phyloP scores from a whole-genome alignment of 106 monocot species.

The Chionographis japonica region DNA sequence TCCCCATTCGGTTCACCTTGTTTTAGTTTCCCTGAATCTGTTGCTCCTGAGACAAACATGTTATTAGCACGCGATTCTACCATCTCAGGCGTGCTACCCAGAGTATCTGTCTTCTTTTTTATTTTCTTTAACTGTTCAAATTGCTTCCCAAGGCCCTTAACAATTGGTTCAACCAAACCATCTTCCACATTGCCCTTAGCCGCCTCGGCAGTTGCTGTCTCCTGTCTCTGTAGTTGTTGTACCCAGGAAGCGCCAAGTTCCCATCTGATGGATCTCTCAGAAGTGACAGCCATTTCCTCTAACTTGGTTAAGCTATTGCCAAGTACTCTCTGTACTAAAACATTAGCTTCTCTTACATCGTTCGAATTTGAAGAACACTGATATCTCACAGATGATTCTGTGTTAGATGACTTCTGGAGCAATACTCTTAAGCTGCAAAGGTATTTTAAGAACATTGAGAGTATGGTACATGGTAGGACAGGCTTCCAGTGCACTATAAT shows the following conservation, averaged over 20 bases:
- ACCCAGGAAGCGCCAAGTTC: slow-evolving; percentile 77
- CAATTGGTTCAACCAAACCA: slow-evolving; percentile 17
- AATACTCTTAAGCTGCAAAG: slow-evolving; percentile 66
- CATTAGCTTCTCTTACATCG: slow-evolving; percentile 22
- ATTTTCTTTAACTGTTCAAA: slow-evolving; percentile 74
- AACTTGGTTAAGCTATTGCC: slow-evolving; percentile 56
- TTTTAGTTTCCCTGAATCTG: slow-evolving; percentile 11
- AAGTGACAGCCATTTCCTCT: slow-evolving; percentile 18
- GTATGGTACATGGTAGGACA: too few species aligned
- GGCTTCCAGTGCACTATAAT: too few species aligned
- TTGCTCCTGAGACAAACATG: background rate
- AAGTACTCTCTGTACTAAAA: slow-evolving; percentile 41
- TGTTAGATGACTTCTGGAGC: slow-evolving; percentile 25
- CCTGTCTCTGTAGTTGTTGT: slow-evolving; percentile 71
- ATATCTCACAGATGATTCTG: slow-evolving; percentile 17
- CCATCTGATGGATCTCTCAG: slow-evolving; percentile 59
- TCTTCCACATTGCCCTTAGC: slow-evolving; percentile 24
- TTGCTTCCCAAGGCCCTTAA: slow-evolving; percentile 83
- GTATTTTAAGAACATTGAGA: slow-evolving; percentile 6
- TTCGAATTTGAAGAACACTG: slow-evolving; percentile 20
- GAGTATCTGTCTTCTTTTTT: slow-evolving; percentile 45
- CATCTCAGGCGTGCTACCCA: slow-evolving; percentile 14
- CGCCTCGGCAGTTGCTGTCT: slow-evolving; percentile 24
- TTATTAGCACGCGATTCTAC: slow-evolving; percentile 11
- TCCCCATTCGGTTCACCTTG: slow-evolving; percentile 12